Conservation (phyloP, 2,329 filamentous ascomycete species). For the Tolypocladium endophyticum region DNA sequence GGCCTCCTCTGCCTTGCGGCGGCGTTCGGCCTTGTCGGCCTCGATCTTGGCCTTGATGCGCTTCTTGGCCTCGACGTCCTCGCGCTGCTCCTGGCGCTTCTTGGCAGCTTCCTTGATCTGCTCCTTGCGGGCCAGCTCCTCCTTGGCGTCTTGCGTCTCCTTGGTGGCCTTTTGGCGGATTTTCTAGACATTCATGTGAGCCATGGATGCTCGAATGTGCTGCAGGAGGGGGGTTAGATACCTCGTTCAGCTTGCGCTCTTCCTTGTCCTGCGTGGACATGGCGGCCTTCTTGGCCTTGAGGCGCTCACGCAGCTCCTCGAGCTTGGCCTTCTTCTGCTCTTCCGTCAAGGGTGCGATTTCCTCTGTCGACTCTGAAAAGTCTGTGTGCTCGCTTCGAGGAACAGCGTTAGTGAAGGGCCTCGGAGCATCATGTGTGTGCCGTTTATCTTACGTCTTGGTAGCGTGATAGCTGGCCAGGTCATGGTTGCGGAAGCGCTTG, state of each 20-base stretch:
- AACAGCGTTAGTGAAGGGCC: conserved; percentile 2
- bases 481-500: conserved; percentile 76
- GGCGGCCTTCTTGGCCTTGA: conserved; percentile 60
- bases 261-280: conserved; percentile 66
- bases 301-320: conserved; percentile 59
- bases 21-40: conserved; percentile 83
- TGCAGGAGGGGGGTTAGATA: conserved; percentile 19
- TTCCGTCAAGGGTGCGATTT: conserved; percentile 80
- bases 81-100: conserved; percentile 80
- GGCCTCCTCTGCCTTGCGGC: conserved; percentile 72
- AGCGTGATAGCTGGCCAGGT: conserved; percentile 82
- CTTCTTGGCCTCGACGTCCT: conserved; percentile 76
- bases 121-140: conserved; percentile 79
- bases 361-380: conserved; percentile 88
- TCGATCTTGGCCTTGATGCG: conserved; percentile 90
- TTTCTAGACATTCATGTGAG: conserved; percentile 29
- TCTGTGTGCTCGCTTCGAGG: conserved; percentile 67
- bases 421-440: not conserved
- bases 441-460: conserved; percentile 56
- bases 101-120: conserved; percentile 81
- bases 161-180: conserved; percentile 80
- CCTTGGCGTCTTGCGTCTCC: conserved; percentile 80
- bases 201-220: too few species aligned
- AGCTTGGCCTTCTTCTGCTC: conserved; percentile 82
- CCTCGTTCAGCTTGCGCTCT: conserved; percentile 78